Conservation (phyloP, 2,329 filamentous ascomycete species). For the Phialophora verrucosa region DNA sequence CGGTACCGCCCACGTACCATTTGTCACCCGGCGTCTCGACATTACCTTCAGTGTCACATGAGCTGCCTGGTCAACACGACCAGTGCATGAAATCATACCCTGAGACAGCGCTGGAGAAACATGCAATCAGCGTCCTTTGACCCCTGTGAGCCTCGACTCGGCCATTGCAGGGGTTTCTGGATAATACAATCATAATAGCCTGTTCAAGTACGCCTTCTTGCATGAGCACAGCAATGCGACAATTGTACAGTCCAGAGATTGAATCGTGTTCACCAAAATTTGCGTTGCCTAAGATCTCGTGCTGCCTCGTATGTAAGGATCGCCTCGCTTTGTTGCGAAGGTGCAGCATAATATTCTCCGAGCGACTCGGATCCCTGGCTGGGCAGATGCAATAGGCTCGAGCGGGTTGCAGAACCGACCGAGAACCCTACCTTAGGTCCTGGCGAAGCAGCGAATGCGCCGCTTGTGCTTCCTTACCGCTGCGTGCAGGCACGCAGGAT, state of each 20-base stretch:
- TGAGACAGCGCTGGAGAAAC: constrained; percentile 26
- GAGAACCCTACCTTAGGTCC: constrained; percentile 17
- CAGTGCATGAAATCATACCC: constrained; percentile 30
- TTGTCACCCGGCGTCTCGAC: constrained; percentile 32
- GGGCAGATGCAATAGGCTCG: constrained; percentile 13
- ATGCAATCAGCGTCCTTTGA: constrained; percentile 17
- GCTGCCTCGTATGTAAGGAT: constrained; percentile 1
- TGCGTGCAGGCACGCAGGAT: constrained; percentile 5
- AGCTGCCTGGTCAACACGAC: constrained; percentile 20
- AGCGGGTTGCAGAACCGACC: constrained; percentile 26
- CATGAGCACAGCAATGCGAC: constrained; percentile 12
- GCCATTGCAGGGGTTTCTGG: constrained; percentile 3
- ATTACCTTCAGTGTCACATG: constrained; percentile 30
- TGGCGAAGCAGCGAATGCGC: constrained; percentile 1
- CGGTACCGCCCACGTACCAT: constrained; percentile 31
- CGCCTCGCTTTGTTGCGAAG: constrained; percentile 13
- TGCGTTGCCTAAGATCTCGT: background rate
- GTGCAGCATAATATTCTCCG: constrained; percentile 35
- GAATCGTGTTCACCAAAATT: background rate
- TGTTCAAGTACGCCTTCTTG: constrained; percentile 16
- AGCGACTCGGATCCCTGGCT: constrained; percentile 20
- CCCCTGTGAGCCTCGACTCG: constrained; percentile 22
- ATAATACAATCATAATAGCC: constrained; percentile 19
- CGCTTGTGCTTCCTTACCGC: constrained; percentile 22
- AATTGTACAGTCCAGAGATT: background rate